Conservation (phyloP, 2,329 filamentous ascomycete genomes). For the Colletotrichum neosansevieriae region DNA sequence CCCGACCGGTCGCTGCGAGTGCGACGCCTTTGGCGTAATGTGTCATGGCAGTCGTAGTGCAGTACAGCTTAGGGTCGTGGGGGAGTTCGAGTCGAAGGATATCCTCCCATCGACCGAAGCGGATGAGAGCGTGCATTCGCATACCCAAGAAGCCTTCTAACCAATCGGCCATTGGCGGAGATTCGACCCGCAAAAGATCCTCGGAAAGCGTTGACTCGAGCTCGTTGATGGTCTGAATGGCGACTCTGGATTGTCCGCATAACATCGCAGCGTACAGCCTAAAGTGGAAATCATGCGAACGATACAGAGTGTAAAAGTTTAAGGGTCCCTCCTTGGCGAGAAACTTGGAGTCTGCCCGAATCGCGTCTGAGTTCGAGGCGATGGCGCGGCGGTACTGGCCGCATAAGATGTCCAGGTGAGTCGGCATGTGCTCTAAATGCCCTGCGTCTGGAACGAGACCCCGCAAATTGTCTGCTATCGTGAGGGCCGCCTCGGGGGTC, state of each 20-base stretch:
- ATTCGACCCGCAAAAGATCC: constrained; percentile 71
- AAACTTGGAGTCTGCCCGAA: constrained; percentile 76
- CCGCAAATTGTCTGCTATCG: constrained; percentile 71
- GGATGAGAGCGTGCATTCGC: constrained; percentile 76
- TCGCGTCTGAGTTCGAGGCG: constrained; percentile 74
- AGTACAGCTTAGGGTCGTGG: constrained; percentile 71
- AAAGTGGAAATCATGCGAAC: constrained; percentile 81
- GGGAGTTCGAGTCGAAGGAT: constrained; percentile 70
- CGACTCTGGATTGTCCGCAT: constrained; percentile 72
- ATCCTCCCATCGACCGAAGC: constrained; percentile 80
- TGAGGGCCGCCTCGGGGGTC: constrained; percentile 71
- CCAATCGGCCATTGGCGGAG: constrained; percentile 84
- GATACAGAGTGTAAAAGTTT: constrained; percentile 84
- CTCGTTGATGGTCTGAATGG: constrained; percentile 68
- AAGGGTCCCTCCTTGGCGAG: constrained; percentile 68
- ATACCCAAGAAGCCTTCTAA: constrained; percentile 78
- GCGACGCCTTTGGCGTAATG: constrained; percentile 79
- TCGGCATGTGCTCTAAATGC: constrained; percentile 82
- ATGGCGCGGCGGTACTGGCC: constrained; percentile 79
- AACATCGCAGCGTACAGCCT: constrained; percentile 84
- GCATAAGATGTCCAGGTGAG: constrained; percentile 79
- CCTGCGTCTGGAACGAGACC: constrained; percentile 76
- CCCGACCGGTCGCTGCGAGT: constrained; percentile 66
- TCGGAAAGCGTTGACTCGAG: constrained; percentile 75
- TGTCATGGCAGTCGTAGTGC: constrained; percentile 75